Evolutionary conservation across 2,329 filamentous ascomycete species (phyloP), one percentile per base, ranked within the genome.

Genomic region (Penicillium sp.): DNA sequence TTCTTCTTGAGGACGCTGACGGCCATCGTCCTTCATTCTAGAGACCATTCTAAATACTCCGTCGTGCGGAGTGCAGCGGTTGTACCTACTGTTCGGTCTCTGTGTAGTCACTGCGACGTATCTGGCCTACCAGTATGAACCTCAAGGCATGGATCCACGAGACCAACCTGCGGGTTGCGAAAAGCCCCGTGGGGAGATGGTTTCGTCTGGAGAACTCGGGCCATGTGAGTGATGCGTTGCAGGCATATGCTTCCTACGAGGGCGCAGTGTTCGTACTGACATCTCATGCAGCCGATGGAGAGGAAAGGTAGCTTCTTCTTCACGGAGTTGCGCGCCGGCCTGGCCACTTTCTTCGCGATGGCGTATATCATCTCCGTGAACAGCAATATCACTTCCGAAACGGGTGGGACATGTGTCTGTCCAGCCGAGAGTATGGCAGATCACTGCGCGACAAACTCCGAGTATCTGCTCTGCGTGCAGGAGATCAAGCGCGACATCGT

Each of bases 191-290:
- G 44, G 86, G 86, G 47, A 73, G 75, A 51, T 86, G 82, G 72
- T 94, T 94, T 69, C 79, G 81, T 51, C 79, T 94, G 27, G 87
- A 94, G 47, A 86, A 86, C 51, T 88, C 79, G 26, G 87, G 87
- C 56, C 86, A 91, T 77, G 84, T 87, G 77, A 73, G 81, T 76
- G 30, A 20, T 19, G 21, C 16, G 7, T n/a, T n/a, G 0, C 17
- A 18, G 18, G 15, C 34, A 44, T 36, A 41, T 27, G 3, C 4
- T 5, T 9, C 4, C 7, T 27, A 62, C 41, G 25, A 27, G 5
- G 14, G 6, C 4, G 25, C n/a, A n/a, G n/a, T n/a, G n/a, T n/a
- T n/a, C n/a, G n/a, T n/a, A 27, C 25, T 27, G 25, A 27, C 25
- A 7, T 27, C 6, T 33, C 14, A 49, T 36, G 58, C 50, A 86